Evolutionary conservation across 345 rosid genomes (phyloP).

Genomic region (Gossypium rotundifolium): DNA sequence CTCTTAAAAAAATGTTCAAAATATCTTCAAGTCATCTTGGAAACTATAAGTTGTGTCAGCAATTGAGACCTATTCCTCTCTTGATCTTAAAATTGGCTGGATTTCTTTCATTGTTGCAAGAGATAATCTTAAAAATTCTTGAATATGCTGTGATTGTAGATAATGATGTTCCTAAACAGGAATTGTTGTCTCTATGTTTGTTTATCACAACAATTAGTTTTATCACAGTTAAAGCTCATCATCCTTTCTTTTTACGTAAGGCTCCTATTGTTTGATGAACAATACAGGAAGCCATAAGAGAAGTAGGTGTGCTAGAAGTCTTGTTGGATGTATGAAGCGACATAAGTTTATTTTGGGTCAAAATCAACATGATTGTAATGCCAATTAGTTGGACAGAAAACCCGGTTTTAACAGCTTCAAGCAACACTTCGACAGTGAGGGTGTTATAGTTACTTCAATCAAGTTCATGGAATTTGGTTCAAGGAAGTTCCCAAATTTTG

Average conservation of each 20-base stretch:
- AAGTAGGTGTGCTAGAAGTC: background rate
- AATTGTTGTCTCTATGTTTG: background rate
- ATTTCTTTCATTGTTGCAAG: background rate
- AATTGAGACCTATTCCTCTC: background rate
- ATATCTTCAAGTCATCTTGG: background rate
- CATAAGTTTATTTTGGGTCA: background rate
- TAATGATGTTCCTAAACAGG: background rate
- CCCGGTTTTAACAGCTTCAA: background rate
- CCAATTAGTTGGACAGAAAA: background rate
- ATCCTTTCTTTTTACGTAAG: background rate
- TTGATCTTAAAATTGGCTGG: background rate
- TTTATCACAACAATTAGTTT: background rate
- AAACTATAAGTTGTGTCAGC: background rate
- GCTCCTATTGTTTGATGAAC: background rate
- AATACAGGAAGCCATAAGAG: background rate
- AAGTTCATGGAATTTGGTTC: background rate
- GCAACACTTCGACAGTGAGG: background rate
- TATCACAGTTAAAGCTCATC: background rate
- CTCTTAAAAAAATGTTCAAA: background rate
- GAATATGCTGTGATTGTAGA: background rate
- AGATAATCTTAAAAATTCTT: background rate
- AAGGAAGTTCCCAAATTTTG: background rate
- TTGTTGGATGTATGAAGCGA: background rate
- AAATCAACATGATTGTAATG: background rate
- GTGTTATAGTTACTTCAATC: background rate